Evolutionary conservation across 2,329 filamentous ascomycete species (phyloP), one percentile per base, ranked within the genome.

Genomic region (Nigrospora sphaerica): DNA sequence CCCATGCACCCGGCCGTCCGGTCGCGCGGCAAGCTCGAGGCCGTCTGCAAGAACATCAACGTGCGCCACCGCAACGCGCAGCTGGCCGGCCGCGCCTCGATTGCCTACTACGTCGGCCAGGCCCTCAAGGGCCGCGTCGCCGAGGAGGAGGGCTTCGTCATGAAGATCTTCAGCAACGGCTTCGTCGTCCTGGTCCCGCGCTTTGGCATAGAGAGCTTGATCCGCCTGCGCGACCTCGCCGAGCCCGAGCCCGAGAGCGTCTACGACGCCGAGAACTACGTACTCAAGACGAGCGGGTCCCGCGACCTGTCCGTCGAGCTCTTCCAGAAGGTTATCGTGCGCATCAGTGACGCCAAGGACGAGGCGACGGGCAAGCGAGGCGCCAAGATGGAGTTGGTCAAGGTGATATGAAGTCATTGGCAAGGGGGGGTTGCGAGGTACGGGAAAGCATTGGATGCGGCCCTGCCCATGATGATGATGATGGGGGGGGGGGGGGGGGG

Each of bases 21-120:
- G 61, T 89, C 85, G 55, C 85, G 89, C 53, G 81, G 83, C 54
- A 88, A 90, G 56, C 83, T 98, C 46, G 91, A 97, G 67, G 87
- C 83, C 47, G 88, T 98, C 19, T 97, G 93, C 78, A 91, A 90
- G 67, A 98, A 98, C 71, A 96, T 98, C 78, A 98, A 98, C 66
- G 84, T 93, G 48, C 85, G 93, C 9, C 93, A 98, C 67, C 88
- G 93, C 61, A 98, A 98, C 66, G 93, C 93, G 32, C 93, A 98
- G 68, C 85, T 95, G 69, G 93, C 93, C 3, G 92, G 92, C 33
- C 83, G 93, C 49, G 92, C 93, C 23, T 93, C 86, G 56, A 91
- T 98, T 52, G 91, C 95, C 57, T 98, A 97, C 71, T 98, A 97
- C 63, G 93, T 98, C 42, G 93, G 93, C 0, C 93, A 98, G 70